These are phyloP conservation scores for Kregervanrija delftensis DNA, from an alignment of 805 yeast species.

Conservation along the genomic window DNA sequence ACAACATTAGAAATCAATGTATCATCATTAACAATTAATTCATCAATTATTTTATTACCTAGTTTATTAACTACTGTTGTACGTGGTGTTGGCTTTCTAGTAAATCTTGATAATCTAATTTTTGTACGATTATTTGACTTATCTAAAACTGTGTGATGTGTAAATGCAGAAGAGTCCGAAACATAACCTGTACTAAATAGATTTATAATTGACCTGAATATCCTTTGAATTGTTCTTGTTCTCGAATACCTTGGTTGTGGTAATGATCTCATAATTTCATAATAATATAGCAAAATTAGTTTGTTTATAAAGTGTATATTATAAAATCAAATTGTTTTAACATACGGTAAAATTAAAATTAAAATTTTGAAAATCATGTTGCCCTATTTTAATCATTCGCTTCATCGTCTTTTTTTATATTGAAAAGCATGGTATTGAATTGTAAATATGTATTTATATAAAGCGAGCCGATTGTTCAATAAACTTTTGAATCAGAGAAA, in stretches of 20 bases:
- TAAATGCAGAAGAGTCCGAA: slow-evolving; percentile 28
- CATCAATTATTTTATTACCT: slow-evolving; percentile 17
- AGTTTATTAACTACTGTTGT: slow-evolving; percentile 17
- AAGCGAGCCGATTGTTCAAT: no score
- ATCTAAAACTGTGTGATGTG: slow-evolving; percentile 13
- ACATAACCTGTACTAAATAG: slow-evolving; percentile 29
- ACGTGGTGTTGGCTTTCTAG: slow-evolving; percentile 25
- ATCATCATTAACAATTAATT: slow-evolving; percentile 16
- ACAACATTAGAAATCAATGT: slow-evolving; percentile 9
- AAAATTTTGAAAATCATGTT: no score
- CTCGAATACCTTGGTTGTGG: slow-evolving; percentile 32
- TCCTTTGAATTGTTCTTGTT: slow-evolving; percentile 24
- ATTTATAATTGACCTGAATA: slow-evolving; percentile 25
- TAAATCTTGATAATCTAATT: slow-evolving; percentile 26
- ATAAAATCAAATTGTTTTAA: no score
- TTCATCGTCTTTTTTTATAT: no score
- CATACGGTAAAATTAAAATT: no score
- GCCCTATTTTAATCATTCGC: no score
- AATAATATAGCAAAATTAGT: no score
- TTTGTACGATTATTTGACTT: slow-evolving; percentile 22
- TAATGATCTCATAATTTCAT: slow-evolving; percentile 25
- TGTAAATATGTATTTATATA: no score
- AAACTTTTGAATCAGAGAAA: no score
- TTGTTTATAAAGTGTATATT: no score
- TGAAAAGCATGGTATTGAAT: no score